Base-by-base conservation (phyloP, 2,329 filamentous ascomycete genomes). In the Ascochyta rabiei region DNA sequence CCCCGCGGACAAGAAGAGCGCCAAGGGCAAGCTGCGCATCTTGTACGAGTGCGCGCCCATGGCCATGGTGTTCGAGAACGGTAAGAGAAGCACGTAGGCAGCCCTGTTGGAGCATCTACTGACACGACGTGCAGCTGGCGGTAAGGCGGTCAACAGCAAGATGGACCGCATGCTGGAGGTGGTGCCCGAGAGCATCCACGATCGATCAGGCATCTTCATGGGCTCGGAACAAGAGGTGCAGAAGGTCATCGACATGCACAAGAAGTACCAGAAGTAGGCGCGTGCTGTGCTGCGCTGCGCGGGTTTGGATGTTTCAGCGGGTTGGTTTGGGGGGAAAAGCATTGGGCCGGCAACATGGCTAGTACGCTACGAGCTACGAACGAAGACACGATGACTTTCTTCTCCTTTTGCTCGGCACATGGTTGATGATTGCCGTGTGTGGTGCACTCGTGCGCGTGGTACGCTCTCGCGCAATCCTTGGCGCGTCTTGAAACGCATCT, bases 61-160 rank as follows among this genome's bases (percentile, higher is more conserved):
- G 95, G 95, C 95, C 21, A 90, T 98, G 88, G 86, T 99, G 6
- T 98, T 99, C 76, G 95, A 99, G 80, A 97, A 99, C 79, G 95
- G 90, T 93, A 77, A 79, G 88, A 81, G n/a, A 37, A 7, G 2
- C 9, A 9, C 10, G 18, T n/a, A 13, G 12, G 18, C 13, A 9
- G 13, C 21, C 21, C n/a, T 13, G 4, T 15, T 13, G 9, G 6
- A 26, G 4, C 15, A 0, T 24, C n/a, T 58, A 51, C 69, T 68
- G 48, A 70, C 55, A 2, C 9, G 23, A 24, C 47, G 23, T 52
- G 35, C 64, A 95, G 91, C 95, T 68, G 95, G 95, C 67, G 95
- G 95, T 57, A 88, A 96, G 77, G 95, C 95, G 16, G 81, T 99
- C 50, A 89, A 98, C 79, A 93, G 90, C 79, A 88, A 90, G 53